Evolutionary conservation across 2,329 filamentous ascomycete genomes (phyloP), one percentile per base, ranked within the genome.

Genomic region (Septoria linicola): DNA sequence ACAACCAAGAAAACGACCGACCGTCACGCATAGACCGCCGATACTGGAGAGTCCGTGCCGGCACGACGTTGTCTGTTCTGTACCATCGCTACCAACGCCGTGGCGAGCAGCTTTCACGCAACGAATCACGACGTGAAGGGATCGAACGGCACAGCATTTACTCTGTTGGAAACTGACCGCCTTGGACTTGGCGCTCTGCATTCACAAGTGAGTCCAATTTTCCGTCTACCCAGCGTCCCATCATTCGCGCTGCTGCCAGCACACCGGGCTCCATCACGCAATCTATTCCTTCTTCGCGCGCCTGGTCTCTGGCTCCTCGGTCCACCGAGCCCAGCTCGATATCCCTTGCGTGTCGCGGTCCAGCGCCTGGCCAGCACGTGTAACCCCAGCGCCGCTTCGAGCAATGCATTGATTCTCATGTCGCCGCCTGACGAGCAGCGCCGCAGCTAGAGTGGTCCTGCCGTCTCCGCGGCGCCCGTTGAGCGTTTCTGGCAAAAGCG

Each of bases 131-230:
- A 55, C 51, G 50, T 27, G 47, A 13, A 35, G 21, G 34, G 16
- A 27, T 39, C 14, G 37, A 35, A 42, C 42, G 32, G 52, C 47
- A 44, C 44, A 39, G 45, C 50, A 30, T 46, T 25, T 45, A 55
- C 49, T 56, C 47, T 54, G 36, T 43, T 54, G 51, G 54, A 53
- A 51, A 60, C 59, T 53, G 53, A 58, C 55, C 55, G 53, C 49
- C 55, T 55, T 25, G 19, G 32, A 48, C 32, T 25, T 36, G 37
- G 36, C 42, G 30, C 36, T 25, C 41, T 48, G 39, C 23, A 42
- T 48, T 48, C 35, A 40, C 34, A 51, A 44, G 51, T 57, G 51
- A 58, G 53, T 58, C 34, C 46, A 45, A 55, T 39, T 53, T 45
- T 46, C 31, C 49, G 32, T 51, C 41, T 17, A 30, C 40, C 45